These are phyloP conservation scores for Dipteronia sinensis DNA, from an alignment of 345 rosid genomes.

Conservation along the genomic window DNA sequence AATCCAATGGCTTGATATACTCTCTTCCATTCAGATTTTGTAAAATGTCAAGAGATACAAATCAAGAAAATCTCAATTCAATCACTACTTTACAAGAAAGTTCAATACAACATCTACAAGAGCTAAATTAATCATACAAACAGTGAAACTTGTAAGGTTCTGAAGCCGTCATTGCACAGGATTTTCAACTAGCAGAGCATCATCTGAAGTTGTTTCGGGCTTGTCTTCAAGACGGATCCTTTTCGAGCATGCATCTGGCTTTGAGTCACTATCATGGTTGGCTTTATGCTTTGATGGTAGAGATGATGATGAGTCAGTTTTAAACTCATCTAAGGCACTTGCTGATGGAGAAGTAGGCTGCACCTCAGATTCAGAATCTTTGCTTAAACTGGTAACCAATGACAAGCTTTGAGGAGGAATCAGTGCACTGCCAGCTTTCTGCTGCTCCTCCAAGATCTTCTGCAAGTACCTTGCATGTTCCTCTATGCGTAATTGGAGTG, in stretches of 20 bases:
- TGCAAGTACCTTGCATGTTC: constrained; percentile 86
- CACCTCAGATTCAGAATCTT: constrained; percentile 31
- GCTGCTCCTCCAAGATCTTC: constrained; percentile 82
- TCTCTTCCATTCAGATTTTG: background rate
- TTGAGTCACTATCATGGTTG: constrained; percentile 25
- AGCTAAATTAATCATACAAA: background rate
- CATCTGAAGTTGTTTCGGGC: constrained; percentile 27
- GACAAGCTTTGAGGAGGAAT: constrained; percentile 43
- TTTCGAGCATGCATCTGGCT: constrained; percentile 39
- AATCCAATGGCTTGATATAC: background rate
- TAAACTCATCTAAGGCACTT: constrained; percentile 30
- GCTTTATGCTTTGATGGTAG: constrained; percentile 40
- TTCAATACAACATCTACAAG: background rate
- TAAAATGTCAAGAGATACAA: constrained; percentile 14
- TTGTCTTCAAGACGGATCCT: constrained; percentile 38
- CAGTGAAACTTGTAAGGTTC: background rate
- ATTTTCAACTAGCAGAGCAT: constrained; percentile 25
- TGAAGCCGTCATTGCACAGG: constrained; percentile 30
- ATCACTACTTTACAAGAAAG: constrained; percentile 2
- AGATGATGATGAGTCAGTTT: constrained; percentile 35
- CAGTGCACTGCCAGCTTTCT: constrained; percentile 56
- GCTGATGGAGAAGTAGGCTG: constrained; percentile 29
- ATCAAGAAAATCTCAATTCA: constrained; percentile 14
- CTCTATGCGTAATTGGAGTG: constrained; percentile 83
- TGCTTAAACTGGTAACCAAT: constrained; percentile 31